Base-by-base conservation (phyloP, 768 basidiomycete genomes). In the Suillus luteus region DNA sequence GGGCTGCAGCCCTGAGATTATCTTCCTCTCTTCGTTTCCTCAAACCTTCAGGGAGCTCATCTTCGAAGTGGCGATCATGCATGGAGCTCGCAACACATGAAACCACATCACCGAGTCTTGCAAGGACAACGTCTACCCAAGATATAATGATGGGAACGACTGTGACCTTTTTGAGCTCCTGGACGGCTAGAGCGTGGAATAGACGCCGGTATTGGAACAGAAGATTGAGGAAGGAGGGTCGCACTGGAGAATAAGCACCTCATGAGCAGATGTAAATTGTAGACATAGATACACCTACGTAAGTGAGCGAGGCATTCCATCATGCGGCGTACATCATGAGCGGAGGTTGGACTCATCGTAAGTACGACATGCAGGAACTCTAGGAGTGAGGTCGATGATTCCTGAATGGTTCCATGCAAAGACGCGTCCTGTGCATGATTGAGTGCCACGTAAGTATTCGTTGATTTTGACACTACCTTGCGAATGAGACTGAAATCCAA, bases 91-190 rank as follows among this genome's bases (percentile, higher is more conserved):
- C 75, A 58, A 81, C 54, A n/a, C 66, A 59, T 38, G 77, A 66
- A 24, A 69, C 66, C 14, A 74, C 72, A 57, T 81, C 77, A 38
- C 82, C 80, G 7, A 92, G 69, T 66, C 80, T 85, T 11, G 82
- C 82, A 27, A 92, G 70, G 8, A 91, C 62, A 55, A 82, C 75
- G 63, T 92, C 90, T 11, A 85, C 85, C 86, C 88, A 91, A 68
- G 85, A 91, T 59, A 87, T 75, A n/a, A 83, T 64, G 14, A 79
- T 71, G 3, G 73, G 62, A n/a, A 74, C 49, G 40, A 70, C 57
- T 40, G 73, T 55, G n/a, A 62, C 66, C 14, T 65, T 62, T 5
- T 66, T 37, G n/a, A 73, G 46, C 38, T 77, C 72, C 40, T 71
- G 72, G 14, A 77, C 71, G 12, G 81, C 84, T 55, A 84, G 75